Conservation (phyloP, 768 basidiomycete genomes). For the Mycena metata region DNA sequence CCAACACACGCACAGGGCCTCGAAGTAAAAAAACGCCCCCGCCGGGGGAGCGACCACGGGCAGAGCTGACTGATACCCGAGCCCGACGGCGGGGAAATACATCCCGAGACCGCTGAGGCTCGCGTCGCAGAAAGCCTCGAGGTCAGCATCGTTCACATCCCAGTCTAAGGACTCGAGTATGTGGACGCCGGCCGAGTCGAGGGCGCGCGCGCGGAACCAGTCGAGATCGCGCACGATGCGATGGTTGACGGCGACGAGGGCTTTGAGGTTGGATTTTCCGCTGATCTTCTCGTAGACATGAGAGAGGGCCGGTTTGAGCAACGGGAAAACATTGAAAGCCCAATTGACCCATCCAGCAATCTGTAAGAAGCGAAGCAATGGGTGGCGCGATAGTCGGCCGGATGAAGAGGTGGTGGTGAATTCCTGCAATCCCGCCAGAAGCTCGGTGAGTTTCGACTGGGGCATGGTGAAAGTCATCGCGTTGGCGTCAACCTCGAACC, state of each 20-base stretch:
- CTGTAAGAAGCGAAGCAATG: too few relatives aligned
- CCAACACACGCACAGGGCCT: constrained; percentile 43
- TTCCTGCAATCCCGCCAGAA: too few relatives aligned
- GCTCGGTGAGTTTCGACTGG: too few relatives aligned
- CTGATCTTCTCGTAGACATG: too few relatives aligned
- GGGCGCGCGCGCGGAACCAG: constrained; percentile 50
- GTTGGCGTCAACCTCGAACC: too few relatives aligned
- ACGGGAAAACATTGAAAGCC: too few relatives aligned
- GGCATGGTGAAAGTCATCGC: too few relatives aligned
- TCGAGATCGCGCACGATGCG: constrained; percentile 43
- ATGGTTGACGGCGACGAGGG: constrained; percentile 46
- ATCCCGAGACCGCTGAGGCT: constrained; percentile 46
- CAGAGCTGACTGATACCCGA: constrained; percentile 41
- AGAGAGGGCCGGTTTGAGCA: too few relatives aligned
- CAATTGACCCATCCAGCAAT: too few relatives aligned
- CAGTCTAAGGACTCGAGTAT: constrained; percentile 40
- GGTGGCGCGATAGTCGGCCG: too few relatives aligned
- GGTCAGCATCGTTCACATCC: constrained; percentile 17
- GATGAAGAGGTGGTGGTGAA: too few relatives aligned
- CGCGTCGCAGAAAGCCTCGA: constrained; percentile 45
- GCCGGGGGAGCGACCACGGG: background rate
- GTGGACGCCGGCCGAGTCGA: constrained; percentile 37
- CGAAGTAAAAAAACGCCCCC: constrained; percentile 44
- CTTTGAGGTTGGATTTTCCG: background rate
- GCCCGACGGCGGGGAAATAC: constrained; percentile 40